Conservation (phyloP, 2,329 filamentous ascomycete species). For the Metarhizium brunneum region DNA sequence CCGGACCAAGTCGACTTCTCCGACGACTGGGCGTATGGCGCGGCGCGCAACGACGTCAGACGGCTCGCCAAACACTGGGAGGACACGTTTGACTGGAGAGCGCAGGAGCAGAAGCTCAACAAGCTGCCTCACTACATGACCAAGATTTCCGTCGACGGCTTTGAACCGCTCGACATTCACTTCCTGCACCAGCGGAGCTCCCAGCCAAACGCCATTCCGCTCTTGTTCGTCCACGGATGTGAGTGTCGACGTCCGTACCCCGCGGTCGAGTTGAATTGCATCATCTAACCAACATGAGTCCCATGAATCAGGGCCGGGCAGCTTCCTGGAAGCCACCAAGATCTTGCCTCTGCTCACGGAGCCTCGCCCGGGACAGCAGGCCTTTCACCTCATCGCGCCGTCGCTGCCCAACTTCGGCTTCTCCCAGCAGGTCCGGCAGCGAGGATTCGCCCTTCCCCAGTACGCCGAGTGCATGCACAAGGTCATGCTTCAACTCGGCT, state of each 20-base stretch:
- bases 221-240: slow-evolving; percentile 41
- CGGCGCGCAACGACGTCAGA: slow-evolving; percentile 21
- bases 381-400: slow-evolving; percentile 49
- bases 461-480: slow-evolving; percentile 51
- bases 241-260: background rate
- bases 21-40: slow-evolving; percentile 23
- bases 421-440: slow-evolving; percentile 19
- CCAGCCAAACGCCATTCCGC: slow-evolving; percentile 45
- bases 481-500: slow-evolving; percentile 60
- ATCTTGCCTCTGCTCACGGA: slow-evolving; percentile 41
- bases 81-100: slow-evolving; percentile 52
- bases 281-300: background rate
- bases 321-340: slow-evolving; percentile 57
- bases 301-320: slow-evolving; percentile 53
- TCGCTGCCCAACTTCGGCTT: slow-evolving; percentile 45
- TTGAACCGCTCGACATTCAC: slow-evolving; percentile 51
- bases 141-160: slow-evolving; percentile 43
- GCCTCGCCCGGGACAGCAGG: slow-evolving; percentile 22
- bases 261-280: background rate
- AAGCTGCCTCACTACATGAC: slow-evolving; percentile 48
- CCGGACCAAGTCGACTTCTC: slow-evolving; percentile 22
- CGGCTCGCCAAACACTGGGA: slow-evolving; percentile 27
- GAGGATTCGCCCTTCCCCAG: slow-evolving; percentile 22
- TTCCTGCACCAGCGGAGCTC: slow-evolving; percentile 50
- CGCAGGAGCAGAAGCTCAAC: slow-evolving; percentile 49